Conservation (phyloP, 2,329 filamentous ascomycete species). For the Rhynchosporium secalis region DNA sequence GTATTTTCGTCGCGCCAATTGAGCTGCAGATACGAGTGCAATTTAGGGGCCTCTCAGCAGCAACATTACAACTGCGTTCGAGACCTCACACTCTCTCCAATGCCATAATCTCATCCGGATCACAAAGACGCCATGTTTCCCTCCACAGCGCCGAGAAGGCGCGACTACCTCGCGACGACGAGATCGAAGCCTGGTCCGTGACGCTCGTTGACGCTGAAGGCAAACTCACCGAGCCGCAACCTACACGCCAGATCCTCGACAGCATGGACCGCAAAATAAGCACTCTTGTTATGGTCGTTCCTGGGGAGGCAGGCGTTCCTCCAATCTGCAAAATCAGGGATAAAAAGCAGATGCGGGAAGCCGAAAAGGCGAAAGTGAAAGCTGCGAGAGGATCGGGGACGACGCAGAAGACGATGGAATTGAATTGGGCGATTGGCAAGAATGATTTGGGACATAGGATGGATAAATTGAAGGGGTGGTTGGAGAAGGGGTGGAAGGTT, state of each 20-base stretch:
- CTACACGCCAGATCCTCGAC: conserved; percentile 43
- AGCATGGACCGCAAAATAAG: conserved; percentile 50
- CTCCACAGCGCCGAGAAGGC: conserved; percentile 24
- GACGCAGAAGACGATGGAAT: conserved; percentile 73
- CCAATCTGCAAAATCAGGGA: conserved; percentile 73
- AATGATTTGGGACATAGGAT: conserved; percentile 76
- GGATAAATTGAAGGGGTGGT: conserved; percentile 65
- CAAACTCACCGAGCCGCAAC: conserved; percentile 40
- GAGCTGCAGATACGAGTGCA: conserved; percentile 30
- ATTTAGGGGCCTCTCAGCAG: conserved; percentile 14
- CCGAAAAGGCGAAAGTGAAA: conserved; percentile 46
- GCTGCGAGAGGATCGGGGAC: conserved; percentile 45
- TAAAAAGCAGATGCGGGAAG: conserved; percentile 52
- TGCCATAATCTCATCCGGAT: neutral
- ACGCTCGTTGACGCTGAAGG: conserved; percentile 44
- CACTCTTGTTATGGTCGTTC: conserved; percentile 51
- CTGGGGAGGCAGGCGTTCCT: conserved; percentile 37
- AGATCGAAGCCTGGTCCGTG: conserved; percentile 48
- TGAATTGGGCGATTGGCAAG: conserved; percentile 82
- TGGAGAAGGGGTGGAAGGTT: conserved; percentile 73
- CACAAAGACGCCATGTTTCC: conserved; percentile 22
- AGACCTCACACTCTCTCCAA: conserved; percentile 9
- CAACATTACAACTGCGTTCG: conserved; percentile 19
- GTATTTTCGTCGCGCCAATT: conserved; percentile 47
- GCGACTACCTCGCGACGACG: conserved; percentile 47